phyloP scores from a whole-genome alignment of 139 green algal genomes.

The Picochlorum sp. region DNA sequence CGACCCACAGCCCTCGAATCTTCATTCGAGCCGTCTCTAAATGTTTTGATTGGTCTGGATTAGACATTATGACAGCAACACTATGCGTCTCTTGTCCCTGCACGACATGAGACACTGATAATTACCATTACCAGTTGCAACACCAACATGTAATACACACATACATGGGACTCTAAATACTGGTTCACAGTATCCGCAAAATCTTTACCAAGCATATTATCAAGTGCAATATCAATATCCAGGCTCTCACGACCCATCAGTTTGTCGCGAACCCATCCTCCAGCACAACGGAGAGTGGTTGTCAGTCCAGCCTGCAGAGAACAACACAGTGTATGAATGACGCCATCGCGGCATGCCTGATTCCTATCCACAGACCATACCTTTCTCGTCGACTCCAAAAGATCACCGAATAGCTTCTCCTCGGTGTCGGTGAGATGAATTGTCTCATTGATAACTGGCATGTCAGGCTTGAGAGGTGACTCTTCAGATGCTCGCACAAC shows the following conservation, averaged over 20 bases:
- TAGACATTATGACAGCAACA: slow-evolving; percentile 85
- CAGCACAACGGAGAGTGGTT: slow-evolving; percentile 77
- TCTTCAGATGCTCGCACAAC: not conserved
- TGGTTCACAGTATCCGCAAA: slow-evolving; percentile 82
- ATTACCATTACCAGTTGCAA: slow-evolving; percentile 1
- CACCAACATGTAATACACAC: not conserved
- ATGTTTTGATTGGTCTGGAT: slow-evolving; percentile 98
- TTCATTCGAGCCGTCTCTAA: slow-evolving; percentile 93
- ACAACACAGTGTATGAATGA: not conserved
- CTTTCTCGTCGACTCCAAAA: slow-evolving; percentile 50
- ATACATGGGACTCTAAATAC: slow-evolving; percentile 52
- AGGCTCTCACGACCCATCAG: slow-evolving; percentile 68
- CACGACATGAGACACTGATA: not conserved
- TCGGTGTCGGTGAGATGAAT: slow-evolving; percentile 61
- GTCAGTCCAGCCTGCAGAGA: not conserved
- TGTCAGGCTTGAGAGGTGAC: not conserved
- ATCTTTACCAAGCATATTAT: slow-evolving; percentile 78
- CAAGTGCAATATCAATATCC: slow-evolving; percentile 97
- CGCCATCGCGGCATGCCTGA: no score
- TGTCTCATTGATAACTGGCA: slow-evolving; percentile 23
- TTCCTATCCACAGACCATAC: slow-evolving; percentile 6
- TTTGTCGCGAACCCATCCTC: slow-evolving; percentile 97
- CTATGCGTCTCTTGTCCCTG: slow-evolving; percentile 35
- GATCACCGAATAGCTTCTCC: slow-evolving; percentile 61
- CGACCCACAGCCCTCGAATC: slow-evolving; percentile 58